A percentile compares a stretch with the other conserved stretches of the same genome.
These are phyloP conservation scores for Cryphonectria radicalis DNA, from an alignment of 2,329 filamentous ascomycete genomes.

Conservation along the genomic window DNA sequence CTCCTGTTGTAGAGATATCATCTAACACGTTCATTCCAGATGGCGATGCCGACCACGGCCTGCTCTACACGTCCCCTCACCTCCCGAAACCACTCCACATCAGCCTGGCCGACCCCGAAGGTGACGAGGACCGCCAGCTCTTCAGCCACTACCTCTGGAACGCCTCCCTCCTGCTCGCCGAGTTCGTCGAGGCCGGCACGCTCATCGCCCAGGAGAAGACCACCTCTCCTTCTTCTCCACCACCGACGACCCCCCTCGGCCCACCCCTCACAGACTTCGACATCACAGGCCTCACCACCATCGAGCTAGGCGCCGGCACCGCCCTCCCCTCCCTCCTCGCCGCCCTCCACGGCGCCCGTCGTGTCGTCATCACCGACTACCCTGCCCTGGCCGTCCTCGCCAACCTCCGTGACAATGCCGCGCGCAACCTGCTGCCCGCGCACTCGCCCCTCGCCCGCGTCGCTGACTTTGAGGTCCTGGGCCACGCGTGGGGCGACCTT, in stretches of 20 bases:
- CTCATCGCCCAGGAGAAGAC: slow-evolving; percentile 33
- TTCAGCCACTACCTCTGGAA: slow-evolving; percentile 80
- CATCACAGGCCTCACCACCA: slow-evolving; percentile 54
- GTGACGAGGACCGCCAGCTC: slow-evolving; percentile 59
- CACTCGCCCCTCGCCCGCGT: slow-evolving; percentile 40
- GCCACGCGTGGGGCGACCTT: slow-evolving; percentile 68
- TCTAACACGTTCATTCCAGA: slow-evolving; percentile 38
- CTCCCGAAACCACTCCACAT: slow-evolving; percentile 51
- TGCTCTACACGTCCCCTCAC: slow-evolving; percentile 62
- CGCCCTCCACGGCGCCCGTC: slow-evolving; percentile 49
- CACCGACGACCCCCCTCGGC: no score
- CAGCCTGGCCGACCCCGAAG: slow-evolving; percentile 51
- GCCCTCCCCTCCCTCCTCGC: slow-evolving; percentile 57
- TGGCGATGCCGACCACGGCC: slow-evolving; percentile 61
- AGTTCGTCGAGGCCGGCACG: slow-evolving; percentile 57
- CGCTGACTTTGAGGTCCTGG: slow-evolving; percentile 51
- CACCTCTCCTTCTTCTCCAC: no score
- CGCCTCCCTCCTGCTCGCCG: slow-evolving; percentile 59
- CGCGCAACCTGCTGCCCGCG: slow-evolving; percentile 49
- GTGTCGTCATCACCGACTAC: slow-evolving; percentile 69
- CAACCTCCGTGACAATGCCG: slow-evolving; percentile 62
- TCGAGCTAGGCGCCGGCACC: slow-evolving; percentile 72
- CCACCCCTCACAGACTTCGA: slow-evolving; percentile 43
- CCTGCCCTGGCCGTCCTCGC: slow-evolving; percentile 63
- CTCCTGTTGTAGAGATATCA: neutral